Conservation (phyloP, 2,329 filamentous ascomycete genomes). For the Pseudogymnoascus sp. region DNA sequence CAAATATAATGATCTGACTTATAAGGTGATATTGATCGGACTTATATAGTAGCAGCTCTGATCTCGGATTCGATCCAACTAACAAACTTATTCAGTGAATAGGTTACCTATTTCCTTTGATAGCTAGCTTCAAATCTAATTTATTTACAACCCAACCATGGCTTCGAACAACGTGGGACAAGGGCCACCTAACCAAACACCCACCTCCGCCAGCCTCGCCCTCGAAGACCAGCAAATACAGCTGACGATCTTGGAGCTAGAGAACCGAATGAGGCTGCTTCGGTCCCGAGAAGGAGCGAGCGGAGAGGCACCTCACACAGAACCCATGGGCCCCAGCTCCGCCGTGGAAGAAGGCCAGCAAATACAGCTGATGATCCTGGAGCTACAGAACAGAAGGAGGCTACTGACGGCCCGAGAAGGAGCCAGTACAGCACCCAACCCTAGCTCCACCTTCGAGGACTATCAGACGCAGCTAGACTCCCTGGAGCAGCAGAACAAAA, state of each 20-base stretch:
- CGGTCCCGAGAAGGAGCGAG: conserved; percentile 53
- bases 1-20: not conserved
- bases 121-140: not conserved
- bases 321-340: conserved; percentile 52
- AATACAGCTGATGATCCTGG: conserved; percentile 80
- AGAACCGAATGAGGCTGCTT: conserved; percentile 78
- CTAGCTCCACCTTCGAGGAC: too few species aligned
- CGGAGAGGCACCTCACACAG: not conserved
- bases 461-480: too few species aligned
- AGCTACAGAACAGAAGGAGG: conserved; percentile 82
- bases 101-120: not conserved
- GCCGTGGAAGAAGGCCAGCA: conserved; percentile 73
- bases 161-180: not conserved
- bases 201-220: conserved; percentile 56
- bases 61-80: not conserved
- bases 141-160: not conserved
- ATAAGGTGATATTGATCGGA: not conserved
- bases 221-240: conserved; percentile 79
- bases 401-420: too few species aligned
- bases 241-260: conserved; percentile 77
- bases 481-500: conserved; percentile 42
- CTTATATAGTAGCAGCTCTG: not conserved
- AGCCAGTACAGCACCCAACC: too few species aligned
- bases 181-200: not conserved
- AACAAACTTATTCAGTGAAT: not conserved